Evolutionary conservation across 257 asterid genomes (phyloP).

Genomic region (Euphrasia confusa): DNA sequence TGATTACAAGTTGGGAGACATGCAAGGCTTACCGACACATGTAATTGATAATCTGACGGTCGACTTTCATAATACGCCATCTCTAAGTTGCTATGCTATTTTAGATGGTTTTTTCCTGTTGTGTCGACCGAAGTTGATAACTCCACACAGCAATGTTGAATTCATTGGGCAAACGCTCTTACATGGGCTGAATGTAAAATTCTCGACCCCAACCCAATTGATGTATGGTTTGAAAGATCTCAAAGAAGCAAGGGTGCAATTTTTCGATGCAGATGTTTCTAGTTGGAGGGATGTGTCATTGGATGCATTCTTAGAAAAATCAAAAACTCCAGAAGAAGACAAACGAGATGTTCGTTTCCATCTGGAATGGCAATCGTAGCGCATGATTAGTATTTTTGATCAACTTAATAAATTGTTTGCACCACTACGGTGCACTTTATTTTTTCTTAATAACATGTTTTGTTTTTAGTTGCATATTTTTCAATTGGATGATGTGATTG

Average conservation of each 20-base stretch:
- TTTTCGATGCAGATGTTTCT: not conserved
- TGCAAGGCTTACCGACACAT: not conserved
- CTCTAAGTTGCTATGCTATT: not conserved
- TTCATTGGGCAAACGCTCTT: not conserved
- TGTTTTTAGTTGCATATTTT: too few species aligned
- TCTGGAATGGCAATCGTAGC: not conserved
- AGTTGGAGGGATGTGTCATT: not conserved
- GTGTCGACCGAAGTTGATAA: not conserved
- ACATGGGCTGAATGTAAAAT: not conserved
- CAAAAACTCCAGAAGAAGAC: not conserved
- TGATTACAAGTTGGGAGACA: not conserved
- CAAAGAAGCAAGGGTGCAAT: not conserved
- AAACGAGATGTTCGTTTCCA: not conserved
- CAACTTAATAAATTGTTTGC: too few species aligned
- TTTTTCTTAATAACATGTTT: too few species aligned
- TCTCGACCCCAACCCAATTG: not conserved
- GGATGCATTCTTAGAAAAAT: not conserved
- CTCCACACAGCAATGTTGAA: too few species aligned
- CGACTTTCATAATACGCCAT: not conserved
- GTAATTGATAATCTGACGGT: not conserved
- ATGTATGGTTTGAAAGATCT: constrained; percentile 1
- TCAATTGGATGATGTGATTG: too few species aligned
- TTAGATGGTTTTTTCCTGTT: not conserved
- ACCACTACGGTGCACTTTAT: too few species aligned
- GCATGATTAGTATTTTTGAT: too few species aligned